phyloP scores from a whole-genome alignment of 495 filamentous ascomycete species.

The Aspergillus funiculosus region DNA sequence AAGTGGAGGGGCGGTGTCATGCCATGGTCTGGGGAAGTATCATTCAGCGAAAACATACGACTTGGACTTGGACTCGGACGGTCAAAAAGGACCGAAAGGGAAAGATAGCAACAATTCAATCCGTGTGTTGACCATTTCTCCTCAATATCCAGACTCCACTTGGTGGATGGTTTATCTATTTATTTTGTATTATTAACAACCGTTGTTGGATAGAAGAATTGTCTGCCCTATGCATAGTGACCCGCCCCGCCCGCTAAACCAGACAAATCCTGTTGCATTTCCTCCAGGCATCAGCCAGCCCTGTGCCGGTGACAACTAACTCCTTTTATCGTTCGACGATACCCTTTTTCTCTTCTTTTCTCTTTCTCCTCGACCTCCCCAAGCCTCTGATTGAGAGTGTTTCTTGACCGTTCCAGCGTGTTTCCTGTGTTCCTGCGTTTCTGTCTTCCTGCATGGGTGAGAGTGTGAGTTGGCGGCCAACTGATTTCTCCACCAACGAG shows the following conservation, averaged over 20 bases:
- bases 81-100: background rate
- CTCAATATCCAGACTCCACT: background rate
- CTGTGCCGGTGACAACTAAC: constrained; percentile 12
- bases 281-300: constrained; percentile 19
- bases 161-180: background rate
- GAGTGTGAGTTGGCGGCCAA: too few species aligned
- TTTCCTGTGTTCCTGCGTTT: too few species aligned
- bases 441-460: too few species aligned
- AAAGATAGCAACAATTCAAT: background rate
- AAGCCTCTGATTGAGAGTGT: too few species aligned
- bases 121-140: too few species aligned
- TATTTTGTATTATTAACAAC: background rate
- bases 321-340: background rate
- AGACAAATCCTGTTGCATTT: background rate
- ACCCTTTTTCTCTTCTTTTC: constrained; percentile 2
- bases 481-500: too few species aligned
- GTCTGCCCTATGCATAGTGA: constrained; percentile 21
- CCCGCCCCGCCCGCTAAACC: background rate
- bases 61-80: too few species aligned
- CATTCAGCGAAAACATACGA: too few species aligned
- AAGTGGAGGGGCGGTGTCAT: too few species aligned
- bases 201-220: background rate
- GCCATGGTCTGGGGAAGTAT: too few species aligned
- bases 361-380: background rate
- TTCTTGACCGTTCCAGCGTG: too few species aligned